Percentiles rank a stretch among this genome's conserved stretches.
These are phyloP conservation scores for Chrysophaeum taylorii DNA, from an alignment of 352 stramenopile genomes.

Conservation along the genomic window DNA sequence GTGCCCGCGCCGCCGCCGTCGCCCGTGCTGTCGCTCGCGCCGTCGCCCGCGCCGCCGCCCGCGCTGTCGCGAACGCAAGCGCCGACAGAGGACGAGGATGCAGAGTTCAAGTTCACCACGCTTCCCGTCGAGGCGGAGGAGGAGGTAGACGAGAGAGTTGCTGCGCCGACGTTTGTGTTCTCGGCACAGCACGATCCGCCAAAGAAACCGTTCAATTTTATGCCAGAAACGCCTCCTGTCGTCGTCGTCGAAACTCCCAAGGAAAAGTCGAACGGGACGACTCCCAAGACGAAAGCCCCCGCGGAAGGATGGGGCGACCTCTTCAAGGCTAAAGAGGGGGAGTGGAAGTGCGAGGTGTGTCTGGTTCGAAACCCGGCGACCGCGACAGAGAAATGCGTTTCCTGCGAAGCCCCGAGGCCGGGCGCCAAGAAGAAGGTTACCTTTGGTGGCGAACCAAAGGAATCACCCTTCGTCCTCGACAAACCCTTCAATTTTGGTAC, in stretches of 20 bases:
- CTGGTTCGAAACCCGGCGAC: conserved; percentile 16
- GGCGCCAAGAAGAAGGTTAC: no score
- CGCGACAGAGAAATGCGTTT: conserved; percentile 20
- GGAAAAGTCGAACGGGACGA: neutral
- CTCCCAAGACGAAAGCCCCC: neutral
- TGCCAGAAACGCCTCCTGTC: neutral
- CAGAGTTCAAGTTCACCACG: neutral
- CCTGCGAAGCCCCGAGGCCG: no score
- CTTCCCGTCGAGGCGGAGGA: neutral
- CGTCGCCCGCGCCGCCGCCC: neutral
- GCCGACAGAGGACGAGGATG: no score
- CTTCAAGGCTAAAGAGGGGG: conserved; percentile 14
- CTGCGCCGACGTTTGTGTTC: neutral
- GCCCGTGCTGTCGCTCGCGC: neutral
- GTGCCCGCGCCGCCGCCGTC: neutral
- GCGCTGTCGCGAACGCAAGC: neutral
- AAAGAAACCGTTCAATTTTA: neutral
- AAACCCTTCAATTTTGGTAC: no score
- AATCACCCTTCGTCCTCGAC: no score
- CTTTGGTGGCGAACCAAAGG: no score
- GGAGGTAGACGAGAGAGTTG: neutral
- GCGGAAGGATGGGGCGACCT: conserved; percentile 8
- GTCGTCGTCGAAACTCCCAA: neutral
- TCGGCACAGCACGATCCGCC: neutral
- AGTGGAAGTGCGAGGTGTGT: conserved; percentile 32